These are phyloP conservation scores for Manihot esculenta DNA, from an alignment of 441 rosid species.

Conservation along the genomic window DNA sequence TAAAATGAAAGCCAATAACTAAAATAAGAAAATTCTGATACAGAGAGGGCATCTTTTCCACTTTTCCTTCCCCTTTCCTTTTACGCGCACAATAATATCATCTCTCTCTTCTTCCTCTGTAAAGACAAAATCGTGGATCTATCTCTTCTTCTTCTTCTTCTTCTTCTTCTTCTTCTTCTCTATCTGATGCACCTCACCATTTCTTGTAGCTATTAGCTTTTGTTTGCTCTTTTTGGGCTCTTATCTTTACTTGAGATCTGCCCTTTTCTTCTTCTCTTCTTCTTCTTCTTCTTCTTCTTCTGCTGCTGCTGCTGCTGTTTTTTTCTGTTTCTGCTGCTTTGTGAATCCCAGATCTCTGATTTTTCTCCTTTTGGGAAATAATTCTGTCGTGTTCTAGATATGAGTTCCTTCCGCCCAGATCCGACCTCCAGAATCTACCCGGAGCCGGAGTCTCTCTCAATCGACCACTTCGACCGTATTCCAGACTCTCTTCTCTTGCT, in stretches of 20 bases:
- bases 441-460: slow-evolving; percentile 31
- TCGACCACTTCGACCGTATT: slow-evolving; percentile 82
- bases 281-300: slow-evolving; percentile 20
- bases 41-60: too few species aligned
- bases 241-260: slow-evolving; percentile 1
- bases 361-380: background rate
- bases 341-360: slow-evolving; percentile 11
- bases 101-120: slow-evolving; percentile 8
- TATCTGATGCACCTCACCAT: background rate
- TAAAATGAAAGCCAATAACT: too few species aligned
- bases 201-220: background rate
- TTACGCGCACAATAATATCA: background rate
- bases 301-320: background rate
- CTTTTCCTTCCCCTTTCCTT: background rate
- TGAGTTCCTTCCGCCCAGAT: slow-evolving; percentile 49
- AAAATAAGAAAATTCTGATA: too few species aligned
- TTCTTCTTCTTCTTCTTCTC: slow-evolving; percentile 5
- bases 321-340: background rate
- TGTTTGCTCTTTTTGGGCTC: background rate
- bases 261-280: slow-evolving; percentile 8
- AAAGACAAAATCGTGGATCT: slow-evolving; percentile 54
- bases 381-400: background rate
- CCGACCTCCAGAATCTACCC: slow-evolving; percentile 61
- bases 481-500: slow-evolving; percentile 77
- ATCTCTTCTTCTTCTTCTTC: slow-evolving; percentile 14